These are phyloP conservation scores for Strobilomyces confusus DNA, from an alignment of 768 basidiomycete genomes.

Conservation along the genomic window DNA sequence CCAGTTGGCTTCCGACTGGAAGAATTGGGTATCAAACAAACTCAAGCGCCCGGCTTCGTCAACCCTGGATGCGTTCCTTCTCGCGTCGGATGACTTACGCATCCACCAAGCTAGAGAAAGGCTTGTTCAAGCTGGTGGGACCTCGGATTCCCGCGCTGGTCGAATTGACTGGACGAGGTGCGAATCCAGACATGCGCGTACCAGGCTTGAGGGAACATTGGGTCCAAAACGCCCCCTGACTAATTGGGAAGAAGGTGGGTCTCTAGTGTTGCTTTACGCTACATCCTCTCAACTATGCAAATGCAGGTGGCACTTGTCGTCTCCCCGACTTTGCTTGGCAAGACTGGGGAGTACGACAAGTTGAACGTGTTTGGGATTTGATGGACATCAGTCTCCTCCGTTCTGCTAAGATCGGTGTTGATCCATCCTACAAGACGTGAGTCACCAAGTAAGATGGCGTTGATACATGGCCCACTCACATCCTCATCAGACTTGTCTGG, in stretches of 20 bases:
- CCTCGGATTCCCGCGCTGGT: conserved; percentile 63
- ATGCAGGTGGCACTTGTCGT: conserved; percentile 73
- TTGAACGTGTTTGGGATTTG: conserved; percentile 92
- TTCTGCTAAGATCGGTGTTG: conserved; percentile 73
- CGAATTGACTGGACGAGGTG: conserved; percentile 90
- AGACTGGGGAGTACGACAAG: conserved; percentile 90
- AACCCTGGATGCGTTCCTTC: conserved; percentile 87
- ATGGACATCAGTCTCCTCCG: conserved; percentile 90
- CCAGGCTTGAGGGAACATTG: conserved; percentile 76
- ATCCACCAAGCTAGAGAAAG: conserved; percentile 87
- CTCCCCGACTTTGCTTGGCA: conserved; percentile 89
- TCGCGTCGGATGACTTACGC: conserved; percentile 86
- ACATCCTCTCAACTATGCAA: neutral
- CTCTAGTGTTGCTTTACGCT: neutral
- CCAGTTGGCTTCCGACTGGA: conserved; percentile 67
- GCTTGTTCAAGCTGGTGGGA: conserved; percentile 66
- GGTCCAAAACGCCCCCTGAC: conserved; percentile 85
- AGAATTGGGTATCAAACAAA: conserved; percentile 50
- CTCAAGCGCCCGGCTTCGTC: conserved; percentile 83
- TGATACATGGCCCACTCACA: neutral
- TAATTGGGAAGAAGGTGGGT: conserved; percentile 85
- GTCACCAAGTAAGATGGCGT: conserved; percentile 23
- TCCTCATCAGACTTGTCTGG: conserved; percentile 70
- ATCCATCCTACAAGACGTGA: conserved; percentile 87
- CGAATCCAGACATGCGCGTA: conserved; percentile 87